phyloP scores from a whole-genome alignment of 257 asterid genomes.

The Fraxinus americana region DNA sequence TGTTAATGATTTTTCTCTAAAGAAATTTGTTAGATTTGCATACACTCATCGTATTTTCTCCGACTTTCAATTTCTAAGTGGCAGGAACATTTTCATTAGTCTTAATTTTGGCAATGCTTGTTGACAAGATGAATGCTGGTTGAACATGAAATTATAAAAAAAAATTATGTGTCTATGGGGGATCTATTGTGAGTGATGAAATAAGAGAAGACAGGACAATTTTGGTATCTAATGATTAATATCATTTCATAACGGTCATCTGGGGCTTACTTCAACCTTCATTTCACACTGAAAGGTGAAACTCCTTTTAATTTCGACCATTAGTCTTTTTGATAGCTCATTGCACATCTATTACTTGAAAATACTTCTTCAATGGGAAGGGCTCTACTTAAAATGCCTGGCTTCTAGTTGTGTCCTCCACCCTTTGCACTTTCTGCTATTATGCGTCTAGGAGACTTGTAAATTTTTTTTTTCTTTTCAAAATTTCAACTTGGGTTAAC shows the following conservation, averaged over 20 bases:
- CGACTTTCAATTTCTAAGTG: conserved; percentile 4
- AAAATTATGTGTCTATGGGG: background rate
- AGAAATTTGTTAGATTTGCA: background rate
- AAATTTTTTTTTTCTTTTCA: background rate
- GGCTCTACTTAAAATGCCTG: background rate
- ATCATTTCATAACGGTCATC: background rate
- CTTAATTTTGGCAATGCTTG: background rate
- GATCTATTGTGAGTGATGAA: background rate
- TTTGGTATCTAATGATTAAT: background rate
- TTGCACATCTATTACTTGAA: background rate
- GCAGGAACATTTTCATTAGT: background rate
- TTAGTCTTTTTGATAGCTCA: background rate
- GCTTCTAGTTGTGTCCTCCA: background rate
- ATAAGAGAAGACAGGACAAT: background rate
- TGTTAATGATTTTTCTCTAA: background rate
- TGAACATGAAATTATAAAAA: background rate
- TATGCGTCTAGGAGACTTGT: background rate
- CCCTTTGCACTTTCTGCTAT: conserved; percentile 1
- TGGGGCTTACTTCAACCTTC: background rate
- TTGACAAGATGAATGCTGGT: background rate
- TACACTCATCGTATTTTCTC: background rate
- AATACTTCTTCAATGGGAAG: background rate
- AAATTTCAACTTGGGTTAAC: background rate
- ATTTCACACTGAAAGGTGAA: background rate
- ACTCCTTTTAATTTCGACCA: background rate